These are phyloP conservation scores for Phoenix dactylifera DNA, from an alignment of 176 grass and related monocot species.

Conservation along the genomic window DNA sequence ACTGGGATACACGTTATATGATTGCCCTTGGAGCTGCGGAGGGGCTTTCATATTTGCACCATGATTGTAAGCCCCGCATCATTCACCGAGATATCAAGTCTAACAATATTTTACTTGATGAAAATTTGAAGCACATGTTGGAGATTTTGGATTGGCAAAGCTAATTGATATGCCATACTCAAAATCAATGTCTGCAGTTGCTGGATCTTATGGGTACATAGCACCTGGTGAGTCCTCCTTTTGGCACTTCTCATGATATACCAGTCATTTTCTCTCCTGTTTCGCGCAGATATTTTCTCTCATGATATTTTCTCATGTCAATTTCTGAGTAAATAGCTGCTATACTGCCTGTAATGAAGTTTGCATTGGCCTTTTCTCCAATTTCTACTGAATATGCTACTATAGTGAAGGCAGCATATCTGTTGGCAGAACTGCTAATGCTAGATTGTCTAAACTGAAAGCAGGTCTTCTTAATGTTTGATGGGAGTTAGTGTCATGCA, in stretches of 20 bases:
- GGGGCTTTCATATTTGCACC: slow-evolving; percentile 92
- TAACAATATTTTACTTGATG: slow-evolving; percentile 94
- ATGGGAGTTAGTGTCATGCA: too few species aligned
- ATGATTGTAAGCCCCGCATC: slow-evolving; percentile 87
- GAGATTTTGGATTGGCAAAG: slow-evolving; percentile 97
- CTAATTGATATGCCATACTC: slow-evolving; percentile 90
- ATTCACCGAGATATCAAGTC: slow-evolving; percentile 98
- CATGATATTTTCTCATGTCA: too few species aligned
- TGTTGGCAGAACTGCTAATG: too few species aligned
- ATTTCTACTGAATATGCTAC: too few species aligned
- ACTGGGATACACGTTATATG: slow-evolving; percentile 82
- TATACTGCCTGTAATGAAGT: too few species aligned
- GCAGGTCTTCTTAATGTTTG: too few species aligned
- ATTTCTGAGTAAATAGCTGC: too few species aligned
- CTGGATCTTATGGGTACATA: slow-evolving; percentile 98
- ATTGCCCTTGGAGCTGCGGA: slow-evolving; percentile 86
- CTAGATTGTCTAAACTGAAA: too few species aligned
- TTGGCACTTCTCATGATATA: neutral
- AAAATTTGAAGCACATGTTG: slow-evolving; percentile 98
- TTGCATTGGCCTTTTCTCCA: too few species aligned
- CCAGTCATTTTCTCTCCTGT: too few species aligned
- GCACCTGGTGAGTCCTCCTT: slow-evolving; percentile 65
- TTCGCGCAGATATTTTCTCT: too few species aligned
- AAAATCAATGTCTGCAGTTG: slow-evolving; percentile 97
- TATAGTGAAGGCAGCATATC: too few species aligned